A percentile compares a stretch with the other conserved stretches of the same genome.
phyloP scores from a whole-genome alignment of 2,329 filamentous ascomycete species.

The Aspergillus piperis region DNA sequence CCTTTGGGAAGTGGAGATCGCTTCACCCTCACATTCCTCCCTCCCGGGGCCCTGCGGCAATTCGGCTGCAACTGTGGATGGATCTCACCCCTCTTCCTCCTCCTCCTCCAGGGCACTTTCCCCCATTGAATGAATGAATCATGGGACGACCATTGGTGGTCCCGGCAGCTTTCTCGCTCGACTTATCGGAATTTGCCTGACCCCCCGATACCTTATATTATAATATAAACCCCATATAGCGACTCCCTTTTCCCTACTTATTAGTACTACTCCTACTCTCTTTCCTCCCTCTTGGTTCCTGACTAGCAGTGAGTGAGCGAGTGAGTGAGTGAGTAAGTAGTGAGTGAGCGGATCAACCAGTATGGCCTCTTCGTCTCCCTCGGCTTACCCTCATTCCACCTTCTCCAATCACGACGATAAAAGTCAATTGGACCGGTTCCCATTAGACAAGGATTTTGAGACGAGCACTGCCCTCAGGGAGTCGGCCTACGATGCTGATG shows the following conservation, averaged over 20 bases:
- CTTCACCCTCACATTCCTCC: background rate
- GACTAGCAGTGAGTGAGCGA: background rate
- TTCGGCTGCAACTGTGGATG: background rate
- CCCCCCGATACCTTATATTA: too few species aligned
- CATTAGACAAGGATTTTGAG: background rate
- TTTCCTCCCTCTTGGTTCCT: background rate
- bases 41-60: background rate
- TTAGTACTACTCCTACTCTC: background rate
- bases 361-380: background rate
- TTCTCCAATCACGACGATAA: background rate
- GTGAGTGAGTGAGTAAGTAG: too few species aligned
- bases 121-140: background rate
- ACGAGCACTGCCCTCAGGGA: background rate
- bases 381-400: background rate
- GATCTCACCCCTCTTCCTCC: too few species aligned
- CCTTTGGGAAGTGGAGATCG: background rate
- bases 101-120: background rate
- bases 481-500: background rate
- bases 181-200: background rate
- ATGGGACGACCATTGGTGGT: background rate
- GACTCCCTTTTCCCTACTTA: background rate
- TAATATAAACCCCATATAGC: too few species aligned
- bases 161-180: background rate
- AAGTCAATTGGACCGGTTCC: background rate
- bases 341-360: background rate